Evolutionary conservation across 192 early-diverging fungal genomes (phyloP), one percentile per base, ranked within the genome.

Genomic region (Chytriomyces sp.): DNA sequence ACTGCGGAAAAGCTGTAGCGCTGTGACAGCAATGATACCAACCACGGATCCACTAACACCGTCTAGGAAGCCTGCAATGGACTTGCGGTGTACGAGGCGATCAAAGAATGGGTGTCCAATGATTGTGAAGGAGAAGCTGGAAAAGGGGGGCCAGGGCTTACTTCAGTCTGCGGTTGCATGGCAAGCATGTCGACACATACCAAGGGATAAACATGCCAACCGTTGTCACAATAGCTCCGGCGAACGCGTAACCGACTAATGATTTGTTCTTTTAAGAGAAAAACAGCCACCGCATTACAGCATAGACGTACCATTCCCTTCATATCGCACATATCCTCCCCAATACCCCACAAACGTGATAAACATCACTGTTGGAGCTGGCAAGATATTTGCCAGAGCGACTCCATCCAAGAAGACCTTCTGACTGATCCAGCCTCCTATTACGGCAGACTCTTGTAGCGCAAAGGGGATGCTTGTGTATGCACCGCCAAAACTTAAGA

Each of bases 381-480:
- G 84, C 22, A 85, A 59, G 14, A 78, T 62, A 72, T 85, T 86
- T 37, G 75, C 84, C 19, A 85, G 55, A 6, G 84, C 84, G 37
- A 85, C 78, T 0, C 80, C 84, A 67, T 85, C 84, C 62, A 85
- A 54, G 44, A 85, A 85, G 8, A 72, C 59, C 58, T 83, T 74
- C 12, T 84, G 75, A 8, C 79, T 49, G 10, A 85, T 79, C 84
- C 84, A 85, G 3, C 74, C 74, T 1, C 84, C 84, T 12, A 85
- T 59, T 36, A 82, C 59, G n/a, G 82, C 81, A 30, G 84, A 84
- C 67, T 85, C 84, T 30, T 84, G 82, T 76, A 83, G 61, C 3
- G 87, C 60, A 53, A 86, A 85, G 14, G 85, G 85, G 26, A 86
- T 87, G 22, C 80, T 41, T 22, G 85, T 87, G 59, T 86, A 86